These are phyloP conservation scores for Isatis tinctoria DNA, from an alignment of 345 rosid genomes.

Conservation along the genomic window DNA sequence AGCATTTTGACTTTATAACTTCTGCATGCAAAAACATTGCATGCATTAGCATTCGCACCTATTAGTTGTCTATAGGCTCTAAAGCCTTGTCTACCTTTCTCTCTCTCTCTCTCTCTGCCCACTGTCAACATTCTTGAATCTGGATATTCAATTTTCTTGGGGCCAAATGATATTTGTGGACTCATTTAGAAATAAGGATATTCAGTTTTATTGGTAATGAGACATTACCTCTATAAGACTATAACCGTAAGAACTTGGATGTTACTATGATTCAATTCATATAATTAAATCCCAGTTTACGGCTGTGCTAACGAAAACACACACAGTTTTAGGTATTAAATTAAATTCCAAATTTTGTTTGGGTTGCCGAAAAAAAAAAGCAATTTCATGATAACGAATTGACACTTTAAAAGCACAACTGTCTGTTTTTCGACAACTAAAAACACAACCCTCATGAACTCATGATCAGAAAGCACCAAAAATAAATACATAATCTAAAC, in stretches of 20 bases:
- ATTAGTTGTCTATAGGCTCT: constrained; percentile 30
- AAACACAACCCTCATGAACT: neutral
- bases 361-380: too few relatives aligned
- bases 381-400: neutral
- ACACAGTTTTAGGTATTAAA: neutral
- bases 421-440: too few relatives aligned
- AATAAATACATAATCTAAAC: neutral
- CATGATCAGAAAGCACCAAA: neutral
- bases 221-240: too few relatives aligned
- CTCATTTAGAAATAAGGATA: neutral
- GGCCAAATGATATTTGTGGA: constrained; percentile 12
- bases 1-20: constrained; percentile 31
- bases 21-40: constrained; percentile 34
- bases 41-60: constrained; percentile 37
- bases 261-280: neutral
- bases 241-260: neutral
- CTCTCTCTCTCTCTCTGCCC: constrained; percentile 8
- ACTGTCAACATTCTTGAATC: constrained; percentile 29
- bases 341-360: neutral
- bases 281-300: neutral
- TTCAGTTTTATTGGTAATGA: too few relatives aligned
- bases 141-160: constrained; percentile 1
- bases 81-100: constrained; percentile 7
- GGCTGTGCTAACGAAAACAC: neutral
- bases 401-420: neutral